Percentiles rank a stretch among this genome's conserved stretches.
Conservation (phyloP, 345 rosid genomes). For the Acer saccharum region DNA sequence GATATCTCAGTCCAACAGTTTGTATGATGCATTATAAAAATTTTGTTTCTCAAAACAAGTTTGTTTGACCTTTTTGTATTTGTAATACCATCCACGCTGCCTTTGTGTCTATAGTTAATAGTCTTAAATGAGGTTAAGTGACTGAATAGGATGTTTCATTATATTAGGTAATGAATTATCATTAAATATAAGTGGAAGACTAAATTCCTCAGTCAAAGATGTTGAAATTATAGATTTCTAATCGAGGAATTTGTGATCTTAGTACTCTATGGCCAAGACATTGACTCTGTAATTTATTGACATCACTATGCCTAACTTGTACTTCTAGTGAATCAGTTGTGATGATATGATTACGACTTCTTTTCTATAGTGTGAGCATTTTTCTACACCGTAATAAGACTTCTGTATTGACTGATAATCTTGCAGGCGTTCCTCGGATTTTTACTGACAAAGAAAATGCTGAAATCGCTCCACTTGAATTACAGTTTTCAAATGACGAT, state of each 20-base stretch:
- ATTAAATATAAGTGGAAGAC: not conserved
- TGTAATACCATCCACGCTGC: not conserved
- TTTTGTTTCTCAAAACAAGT: no score
- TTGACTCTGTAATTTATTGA: not conserved
- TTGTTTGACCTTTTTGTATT: no score
- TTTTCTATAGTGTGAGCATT: not conserved
- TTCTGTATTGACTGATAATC: constrained; percentile 1
- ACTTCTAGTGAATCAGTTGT: not conserved
- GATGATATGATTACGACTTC: constrained; percentile 5
- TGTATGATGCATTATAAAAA: not conserved
- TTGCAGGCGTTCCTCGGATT: constrained; percentile 80
- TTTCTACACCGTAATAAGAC: not conserved
- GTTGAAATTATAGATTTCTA: not conserved
- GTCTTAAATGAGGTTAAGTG: not conserved
- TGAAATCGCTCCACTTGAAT: constrained; percentile 61
- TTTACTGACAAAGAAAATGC: constrained; percentile 65
- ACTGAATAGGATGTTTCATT: not conserved
- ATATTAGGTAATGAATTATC: no score
- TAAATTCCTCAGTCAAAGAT: not conserved
- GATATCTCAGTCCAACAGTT: no score
- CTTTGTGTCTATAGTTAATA: not conserved
- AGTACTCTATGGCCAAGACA: not conserved
- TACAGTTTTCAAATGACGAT: constrained; percentile 38
- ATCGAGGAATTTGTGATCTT: not conserved
- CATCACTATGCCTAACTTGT: not conserved